Evolutionary conservation across 176 grass and related monocot species (phyloP).

Genomic region (Oryza longistaminata): DNA sequence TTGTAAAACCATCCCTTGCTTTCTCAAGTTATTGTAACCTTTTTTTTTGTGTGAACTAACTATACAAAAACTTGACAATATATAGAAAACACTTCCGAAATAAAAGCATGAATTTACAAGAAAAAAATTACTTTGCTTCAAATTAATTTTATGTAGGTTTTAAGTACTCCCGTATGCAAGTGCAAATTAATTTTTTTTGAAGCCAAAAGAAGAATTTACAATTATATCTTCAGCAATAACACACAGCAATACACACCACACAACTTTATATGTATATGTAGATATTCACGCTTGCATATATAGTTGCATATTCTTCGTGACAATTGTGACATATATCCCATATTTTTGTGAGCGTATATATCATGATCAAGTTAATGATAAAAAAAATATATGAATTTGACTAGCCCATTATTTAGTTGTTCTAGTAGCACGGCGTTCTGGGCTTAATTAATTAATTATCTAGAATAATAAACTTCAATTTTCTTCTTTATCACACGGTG

Average conservation of each 20-base stretch:
- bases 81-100: no score
- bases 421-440: neutral
- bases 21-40: no score
- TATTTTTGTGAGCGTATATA: neutral
- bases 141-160: neutral
- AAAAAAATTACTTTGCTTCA: neutral
- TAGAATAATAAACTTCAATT: neutral
- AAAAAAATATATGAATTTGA: neutral
- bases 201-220: no score
- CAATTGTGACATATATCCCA: neutral
- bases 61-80: no score
- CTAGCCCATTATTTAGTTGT: neutral
- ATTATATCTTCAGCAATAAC: no score
- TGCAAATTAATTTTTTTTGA: neutral
- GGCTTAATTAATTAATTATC: neutral
- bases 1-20: no score
- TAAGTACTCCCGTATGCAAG: neutral
- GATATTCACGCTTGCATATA: neutral
- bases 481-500: slow-evolving; percentile 33
- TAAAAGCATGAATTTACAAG: no score
- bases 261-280: neutral
- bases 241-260: neutral
- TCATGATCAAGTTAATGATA: neutral
- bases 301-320: neutral
- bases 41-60: no score